These are phyloP conservation scores for Coffea canephora DNA, from an alignment of 257 asterid species.

Conservation along the genomic window DNA sequence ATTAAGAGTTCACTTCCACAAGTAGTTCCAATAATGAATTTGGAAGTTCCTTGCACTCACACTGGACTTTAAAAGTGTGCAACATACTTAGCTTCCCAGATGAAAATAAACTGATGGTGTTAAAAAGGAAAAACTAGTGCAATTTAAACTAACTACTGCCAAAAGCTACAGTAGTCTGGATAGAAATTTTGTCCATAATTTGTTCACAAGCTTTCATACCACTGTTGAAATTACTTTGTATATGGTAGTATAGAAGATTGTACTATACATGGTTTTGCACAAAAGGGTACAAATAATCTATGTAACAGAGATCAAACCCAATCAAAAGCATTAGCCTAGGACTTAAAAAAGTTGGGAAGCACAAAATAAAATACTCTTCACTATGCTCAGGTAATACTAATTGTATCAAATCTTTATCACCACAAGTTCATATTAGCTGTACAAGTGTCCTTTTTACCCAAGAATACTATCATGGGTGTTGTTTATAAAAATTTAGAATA, in stretches of 20 bases:
- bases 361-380: neutral
- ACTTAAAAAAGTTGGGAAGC: neutral
- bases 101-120: neutral
- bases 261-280: neutral
- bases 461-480: neutral
- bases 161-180: too few species aligned
- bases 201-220: neutral
- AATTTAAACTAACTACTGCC: neutral
- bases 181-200: neutral
- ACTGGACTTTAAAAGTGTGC: neutral
- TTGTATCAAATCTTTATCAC: neutral
- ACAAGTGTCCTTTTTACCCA: neutral
- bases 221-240: neutral
- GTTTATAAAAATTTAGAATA: neutral
- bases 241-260: neutral
- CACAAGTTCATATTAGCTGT: neutral
- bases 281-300: neutral
- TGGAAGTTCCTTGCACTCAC: neutral
- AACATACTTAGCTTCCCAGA: neutral
- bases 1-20: neutral
- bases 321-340: neutral
- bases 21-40: neutral
- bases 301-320: neutral
- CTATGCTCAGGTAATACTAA: neutral
- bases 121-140: too few species aligned